phyloP scores from a whole-genome alignment of 257 asterid species.

The Misopates orontium region DNA sequence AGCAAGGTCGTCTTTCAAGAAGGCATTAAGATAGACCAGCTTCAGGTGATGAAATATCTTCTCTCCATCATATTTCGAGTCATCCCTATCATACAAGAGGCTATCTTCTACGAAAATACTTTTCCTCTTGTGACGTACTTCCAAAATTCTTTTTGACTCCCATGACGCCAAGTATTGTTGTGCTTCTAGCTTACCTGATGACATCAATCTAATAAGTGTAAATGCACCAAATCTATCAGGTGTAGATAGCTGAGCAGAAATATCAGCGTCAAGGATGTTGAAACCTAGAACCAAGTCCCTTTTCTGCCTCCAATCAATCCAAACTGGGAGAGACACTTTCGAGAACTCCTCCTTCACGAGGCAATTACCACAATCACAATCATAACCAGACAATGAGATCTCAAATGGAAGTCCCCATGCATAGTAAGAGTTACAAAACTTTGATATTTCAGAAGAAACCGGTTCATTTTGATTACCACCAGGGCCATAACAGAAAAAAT shows the following conservation, averaged over 20 bases:
- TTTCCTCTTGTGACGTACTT: slow-evolving; percentile 43
- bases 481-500: slow-evolving; percentile 69
- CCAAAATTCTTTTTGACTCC: slow-evolving; percentile 35
- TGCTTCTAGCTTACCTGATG: slow-evolving; percentile 76
- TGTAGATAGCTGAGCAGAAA: slow-evolving; percentile 35
- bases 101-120: slow-evolving; percentile 33
- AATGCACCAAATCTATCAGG: slow-evolving; percentile 52
- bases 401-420: slow-evolving; percentile 68
- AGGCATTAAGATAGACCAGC: slow-evolving; percentile 50
- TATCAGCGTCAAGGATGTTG: slow-evolving; percentile 47
- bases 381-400: slow-evolving; percentile 46
- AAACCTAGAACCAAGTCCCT: slow-evolving; percentile 60
- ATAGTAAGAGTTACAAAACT: slow-evolving; percentile 40
- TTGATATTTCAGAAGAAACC: slow-evolving; percentile 39
- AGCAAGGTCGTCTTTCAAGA: slow-evolving; percentile 50
- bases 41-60: slow-evolving; percentile 40
- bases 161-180: slow-evolving; percentile 56
- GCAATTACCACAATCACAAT: slow-evolving; percentile 65
- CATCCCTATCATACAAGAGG: slow-evolving; percentile 40
- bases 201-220: slow-evolving; percentile 53
- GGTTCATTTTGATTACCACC: slow-evolving; percentile 28
- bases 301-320: slow-evolving; percentile 92
- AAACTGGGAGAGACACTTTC: slow-evolving; percentile 49
- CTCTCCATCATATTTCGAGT: slow-evolving; percentile 33
- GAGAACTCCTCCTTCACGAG: slow-evolving; percentile 49